Conservation (phyloP, 148 eudicot species). For the Cornus kousa region DNA sequence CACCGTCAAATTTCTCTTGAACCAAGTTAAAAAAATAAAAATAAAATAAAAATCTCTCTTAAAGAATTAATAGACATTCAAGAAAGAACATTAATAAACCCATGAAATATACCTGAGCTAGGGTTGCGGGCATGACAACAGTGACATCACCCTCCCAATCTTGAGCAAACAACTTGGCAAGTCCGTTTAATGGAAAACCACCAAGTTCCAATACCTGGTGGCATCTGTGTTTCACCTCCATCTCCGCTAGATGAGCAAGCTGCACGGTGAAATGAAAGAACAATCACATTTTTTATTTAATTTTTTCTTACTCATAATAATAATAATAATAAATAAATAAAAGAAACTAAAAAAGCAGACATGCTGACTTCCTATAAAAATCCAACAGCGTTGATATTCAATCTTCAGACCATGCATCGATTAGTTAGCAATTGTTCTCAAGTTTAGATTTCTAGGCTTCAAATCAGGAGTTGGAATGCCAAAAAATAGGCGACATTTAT, state of each 20-base stretch:
- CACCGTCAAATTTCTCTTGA: too few relatives aligned
- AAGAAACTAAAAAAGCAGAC: neutral
- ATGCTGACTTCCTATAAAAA: neutral
- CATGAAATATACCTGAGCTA: slow-evolving; percentile 67
- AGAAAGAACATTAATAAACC: too few relatives aligned
- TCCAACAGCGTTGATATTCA: too few relatives aligned
- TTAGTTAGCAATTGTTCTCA: too few relatives aligned
- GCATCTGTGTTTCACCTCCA: slow-evolving; percentile 98
- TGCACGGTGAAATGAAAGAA: slow-evolving; percentile 26
- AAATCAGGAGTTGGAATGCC: too few relatives aligned
- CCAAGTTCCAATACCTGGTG: slow-evolving; percentile 92
- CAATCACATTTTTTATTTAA: slow-evolving; percentile 1
- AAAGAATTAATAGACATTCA: too few relatives aligned
- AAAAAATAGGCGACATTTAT: too few relatives aligned
- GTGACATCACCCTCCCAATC: slow-evolving; percentile 99
- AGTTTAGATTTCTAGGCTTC: too few relatives aligned
- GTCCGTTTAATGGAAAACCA: slow-evolving; percentile 87
- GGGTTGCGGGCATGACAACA: slow-evolving; percentile 96
- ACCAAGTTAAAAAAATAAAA: too few relatives aligned
- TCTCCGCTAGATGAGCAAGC: slow-evolving; percentile 92
- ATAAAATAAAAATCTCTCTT: too few relatives aligned
- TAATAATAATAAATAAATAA: neutral
- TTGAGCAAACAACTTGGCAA: slow-evolving; percentile 92
- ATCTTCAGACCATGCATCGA: too few relatives aligned
- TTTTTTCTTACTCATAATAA: neutral